Conservation (phyloP, 345 rosid genomes). For the Sisymbrium altissimum region DNA sequence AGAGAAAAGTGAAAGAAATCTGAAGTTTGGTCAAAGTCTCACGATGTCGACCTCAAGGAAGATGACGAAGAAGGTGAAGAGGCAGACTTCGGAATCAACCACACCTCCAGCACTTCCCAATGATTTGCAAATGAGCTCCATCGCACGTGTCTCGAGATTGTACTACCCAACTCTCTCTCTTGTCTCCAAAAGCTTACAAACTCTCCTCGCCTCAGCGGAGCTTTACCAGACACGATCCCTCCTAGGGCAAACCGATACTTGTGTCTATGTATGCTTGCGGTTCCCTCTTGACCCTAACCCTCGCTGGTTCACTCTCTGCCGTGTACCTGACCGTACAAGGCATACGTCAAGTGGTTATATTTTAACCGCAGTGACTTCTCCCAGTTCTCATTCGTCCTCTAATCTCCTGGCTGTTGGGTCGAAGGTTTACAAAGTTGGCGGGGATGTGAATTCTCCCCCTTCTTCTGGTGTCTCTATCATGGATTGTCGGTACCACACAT, state of each 20-base stretch:
- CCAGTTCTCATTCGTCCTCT: background rate
- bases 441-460: too few relatives aligned
- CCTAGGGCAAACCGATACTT: conserved; percentile 25
- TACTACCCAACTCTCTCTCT: conserved; percentile 18
- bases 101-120: conserved; percentile 31
- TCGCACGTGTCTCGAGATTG: conserved; percentile 53
- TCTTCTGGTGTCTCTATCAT: background rate
- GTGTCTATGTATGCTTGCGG: conserved; percentile 53
- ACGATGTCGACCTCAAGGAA: background rate
- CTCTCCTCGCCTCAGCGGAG: conserved; percentile 50
- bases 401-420: background rate
- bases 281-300: conserved; percentile 16
- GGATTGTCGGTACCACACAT: background rate
- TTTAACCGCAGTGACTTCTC: background rate
- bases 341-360: background rate
- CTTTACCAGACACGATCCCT: conserved; percentile 44
- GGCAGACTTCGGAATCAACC: background rate
- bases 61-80: background rate
- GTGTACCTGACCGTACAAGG: background rate
- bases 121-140: conserved; percentile 50
- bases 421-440: background rate
- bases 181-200: conserved; percentile 50
- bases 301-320: conserved; percentile 43
- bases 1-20: too few relatives aligned
- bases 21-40: too few relatives aligned